phyloP scores from a whole-genome alignment of 1,284 basidiomycete species.

The Moesziomyces antarcticus region DNA sequence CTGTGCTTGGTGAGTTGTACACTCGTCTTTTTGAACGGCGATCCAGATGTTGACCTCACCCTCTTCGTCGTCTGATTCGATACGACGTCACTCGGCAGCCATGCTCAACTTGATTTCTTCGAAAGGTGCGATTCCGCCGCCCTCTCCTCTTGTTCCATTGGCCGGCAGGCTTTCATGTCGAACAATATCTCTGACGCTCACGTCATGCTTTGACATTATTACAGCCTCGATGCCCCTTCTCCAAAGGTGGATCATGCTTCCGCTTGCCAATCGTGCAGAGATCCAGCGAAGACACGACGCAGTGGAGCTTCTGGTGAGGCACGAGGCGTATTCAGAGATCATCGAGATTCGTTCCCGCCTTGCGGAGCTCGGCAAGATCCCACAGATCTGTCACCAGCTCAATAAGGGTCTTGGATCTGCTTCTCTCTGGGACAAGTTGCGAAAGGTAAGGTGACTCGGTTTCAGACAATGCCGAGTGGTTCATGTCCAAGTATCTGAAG shows the following conservation, averaged over 20 bases:
- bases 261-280: constrained; percentile 14
- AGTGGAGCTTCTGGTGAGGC: constrained; percentile 29
- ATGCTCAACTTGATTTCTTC: constrained; percentile 35
- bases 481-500: no score
- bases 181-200: no score
- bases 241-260: constrained; percentile 41
- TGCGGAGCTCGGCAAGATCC: constrained; percentile 22
- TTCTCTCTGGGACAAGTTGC: constrained; percentile 21
- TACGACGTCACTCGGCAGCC: background rate
- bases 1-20: constrained; percentile 28
- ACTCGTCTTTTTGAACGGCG: background rate
- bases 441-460: constrained; percentile 12
- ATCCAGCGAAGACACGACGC: constrained; percentile 38
- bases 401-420: constrained; percentile 30
- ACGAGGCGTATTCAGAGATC: constrained; percentile 22
- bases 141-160: no score
- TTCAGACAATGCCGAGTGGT: background rate
- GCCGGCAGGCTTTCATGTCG: no score
- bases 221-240: constrained; percentile 31
- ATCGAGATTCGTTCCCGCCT: constrained; percentile 19
- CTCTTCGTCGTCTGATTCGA: background rate
- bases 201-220: no score
- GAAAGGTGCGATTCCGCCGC: constrained; percentile 14
- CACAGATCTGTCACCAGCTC: constrained; percentile 22
- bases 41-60: background rate